A percentile compares a stretch with the other conserved stretches of the same genome.
phyloP scores from a whole-genome alignment of 805 yeast genomes.

The Nakazawaea siamensis region DNA sequence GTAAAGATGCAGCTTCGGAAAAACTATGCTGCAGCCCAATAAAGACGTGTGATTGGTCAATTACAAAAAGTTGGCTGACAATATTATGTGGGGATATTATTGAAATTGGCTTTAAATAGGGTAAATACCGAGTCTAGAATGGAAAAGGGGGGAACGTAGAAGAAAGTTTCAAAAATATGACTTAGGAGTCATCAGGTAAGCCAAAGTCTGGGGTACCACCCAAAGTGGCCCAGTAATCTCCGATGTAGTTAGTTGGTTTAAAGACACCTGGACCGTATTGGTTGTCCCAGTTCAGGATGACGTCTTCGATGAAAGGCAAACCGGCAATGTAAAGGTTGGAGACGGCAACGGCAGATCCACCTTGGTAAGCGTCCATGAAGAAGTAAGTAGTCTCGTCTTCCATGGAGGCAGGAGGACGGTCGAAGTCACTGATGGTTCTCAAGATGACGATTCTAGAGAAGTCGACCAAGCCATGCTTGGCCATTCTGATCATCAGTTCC shows the following conservation, averaged over 20 bases:
- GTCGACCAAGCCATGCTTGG: constrained; percentile 46
- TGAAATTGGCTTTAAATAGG: too few species aligned
- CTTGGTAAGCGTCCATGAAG: constrained; percentile 40
- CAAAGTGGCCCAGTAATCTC: constrained; percentile 51
- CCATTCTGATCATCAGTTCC: constrained; percentile 49
- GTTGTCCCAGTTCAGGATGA: constrained; percentile 38
- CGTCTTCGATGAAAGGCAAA: constrained; percentile 44
- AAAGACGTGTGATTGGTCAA: too few species aligned
- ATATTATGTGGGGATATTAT: too few species aligned
- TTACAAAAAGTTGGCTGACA: too few species aligned
- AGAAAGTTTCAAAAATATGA: too few species aligned
- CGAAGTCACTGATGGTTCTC: constrained; percentile 56
- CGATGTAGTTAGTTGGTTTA: constrained; percentile 45
- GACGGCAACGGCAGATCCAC: constrained; percentile 41
- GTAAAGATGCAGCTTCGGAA: too few species aligned
- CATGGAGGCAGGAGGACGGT: constrained; percentile 40
- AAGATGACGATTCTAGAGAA: constrained; percentile 47
- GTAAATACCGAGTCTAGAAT: too few species aligned
- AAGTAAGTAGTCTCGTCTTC: constrained; percentile 37
- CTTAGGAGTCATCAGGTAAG: constrained; percentile 2
- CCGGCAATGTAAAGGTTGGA: constrained; percentile 48
- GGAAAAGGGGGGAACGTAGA: too few species aligned
- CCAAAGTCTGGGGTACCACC: constrained; percentile 33
- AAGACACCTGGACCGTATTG: constrained; percentile 24
- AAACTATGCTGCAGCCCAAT: too few species aligned